These are phyloP conservation scores for Antitrichia curtipendula DNA, from an alignment of 225 moss, liverwort and hornwort genomes.

Conservation along the genomic window DNA sequence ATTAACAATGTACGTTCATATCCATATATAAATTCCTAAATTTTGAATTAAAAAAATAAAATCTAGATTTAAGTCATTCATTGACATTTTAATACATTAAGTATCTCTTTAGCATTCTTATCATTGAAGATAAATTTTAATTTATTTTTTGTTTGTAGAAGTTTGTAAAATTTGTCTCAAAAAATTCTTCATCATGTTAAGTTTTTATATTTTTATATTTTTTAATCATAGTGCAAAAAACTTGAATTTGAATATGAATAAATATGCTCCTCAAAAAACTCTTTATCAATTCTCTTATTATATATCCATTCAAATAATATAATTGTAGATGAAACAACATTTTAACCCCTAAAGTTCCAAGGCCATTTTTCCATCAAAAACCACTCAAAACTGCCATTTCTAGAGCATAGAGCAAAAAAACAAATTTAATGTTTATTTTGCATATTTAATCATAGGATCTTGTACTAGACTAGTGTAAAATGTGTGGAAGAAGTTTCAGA, in stretches of 20 bases:
- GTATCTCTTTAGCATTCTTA: not conserved
- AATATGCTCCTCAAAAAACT: accelerated
- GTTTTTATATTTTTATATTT: not conserved
- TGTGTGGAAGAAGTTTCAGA: too few species aligned
- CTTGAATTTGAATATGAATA: not conserved
- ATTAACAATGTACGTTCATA: not conserved
- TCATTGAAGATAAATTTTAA: too few species aligned
- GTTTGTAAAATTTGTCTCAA: not conserved
- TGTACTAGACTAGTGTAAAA: too few species aligned
- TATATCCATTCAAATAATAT: not conserved
- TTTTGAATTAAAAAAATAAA: too few species aligned
- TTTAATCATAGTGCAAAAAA: not conserved
- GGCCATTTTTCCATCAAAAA: too few species aligned
- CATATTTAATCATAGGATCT: too few species aligned
- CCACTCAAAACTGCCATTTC: too few species aligned
- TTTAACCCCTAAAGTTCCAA: too few species aligned
- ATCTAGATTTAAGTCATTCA: too few species aligned
- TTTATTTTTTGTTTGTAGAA: not conserved
- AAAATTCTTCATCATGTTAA: not conserved
- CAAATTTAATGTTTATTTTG: too few species aligned
- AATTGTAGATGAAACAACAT: not conserved
- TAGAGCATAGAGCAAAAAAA: too few species aligned
- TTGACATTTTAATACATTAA: not conserved
- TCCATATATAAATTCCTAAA: accelerated
- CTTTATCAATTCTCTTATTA: too few species aligned